These are phyloP conservation scores for Thraustochytrium sp. DNA, from an alignment of 352 stramenopile genomes.

Conservation along the genomic window DNA sequence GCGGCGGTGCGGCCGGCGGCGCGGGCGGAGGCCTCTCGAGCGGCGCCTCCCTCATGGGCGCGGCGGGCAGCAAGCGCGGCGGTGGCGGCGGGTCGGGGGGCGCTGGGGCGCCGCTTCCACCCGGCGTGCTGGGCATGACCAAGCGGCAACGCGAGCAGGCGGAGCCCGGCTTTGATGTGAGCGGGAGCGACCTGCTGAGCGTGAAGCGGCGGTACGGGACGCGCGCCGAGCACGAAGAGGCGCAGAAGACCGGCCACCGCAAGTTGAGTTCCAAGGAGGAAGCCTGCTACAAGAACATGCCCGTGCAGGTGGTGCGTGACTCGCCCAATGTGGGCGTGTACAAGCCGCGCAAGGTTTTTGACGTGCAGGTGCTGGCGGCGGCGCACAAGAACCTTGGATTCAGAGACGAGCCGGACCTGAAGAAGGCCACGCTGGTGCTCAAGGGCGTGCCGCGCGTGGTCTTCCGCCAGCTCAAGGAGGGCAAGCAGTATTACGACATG, in stretches of 20 bases:
- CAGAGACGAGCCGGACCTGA: constrained; percentile 7
- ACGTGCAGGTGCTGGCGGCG: constrained; percentile 19
- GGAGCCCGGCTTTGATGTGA: constrained; percentile 14
- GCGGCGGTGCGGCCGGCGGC: background rate
- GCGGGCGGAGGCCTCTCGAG: background rate
- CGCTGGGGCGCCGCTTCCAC: background rate
- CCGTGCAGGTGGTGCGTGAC: constrained; percentile 14
- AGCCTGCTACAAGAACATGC: constrained; percentile 44
- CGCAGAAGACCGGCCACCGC: background rate
- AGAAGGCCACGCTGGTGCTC: constrained; percentile 40
- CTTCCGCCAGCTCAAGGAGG: constrained; percentile 40
- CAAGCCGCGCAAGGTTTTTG: constrained; percentile 41
- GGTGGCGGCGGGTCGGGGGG: background rate
- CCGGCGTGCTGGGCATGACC: background rate
- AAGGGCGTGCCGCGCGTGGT: constrained; percentile 30
- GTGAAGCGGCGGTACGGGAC: constrained; percentile 36
- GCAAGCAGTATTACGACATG: constrained; percentile 46
- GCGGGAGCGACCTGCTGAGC: constrained; percentile 30
- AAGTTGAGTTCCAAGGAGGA: constrained; percentile 25
- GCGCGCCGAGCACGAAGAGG: constrained; percentile 1
- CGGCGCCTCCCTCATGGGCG: background rate
- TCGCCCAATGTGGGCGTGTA: constrained; percentile 29
- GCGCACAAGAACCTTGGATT: constrained; percentile 24
- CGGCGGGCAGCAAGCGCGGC: background rate
- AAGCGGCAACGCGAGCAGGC: constrained; percentile 25